phyloP scores from a whole-genome alignment of 2,329 filamentous ascomycete species.

The Rhynchosporium agropyri region DNA sequence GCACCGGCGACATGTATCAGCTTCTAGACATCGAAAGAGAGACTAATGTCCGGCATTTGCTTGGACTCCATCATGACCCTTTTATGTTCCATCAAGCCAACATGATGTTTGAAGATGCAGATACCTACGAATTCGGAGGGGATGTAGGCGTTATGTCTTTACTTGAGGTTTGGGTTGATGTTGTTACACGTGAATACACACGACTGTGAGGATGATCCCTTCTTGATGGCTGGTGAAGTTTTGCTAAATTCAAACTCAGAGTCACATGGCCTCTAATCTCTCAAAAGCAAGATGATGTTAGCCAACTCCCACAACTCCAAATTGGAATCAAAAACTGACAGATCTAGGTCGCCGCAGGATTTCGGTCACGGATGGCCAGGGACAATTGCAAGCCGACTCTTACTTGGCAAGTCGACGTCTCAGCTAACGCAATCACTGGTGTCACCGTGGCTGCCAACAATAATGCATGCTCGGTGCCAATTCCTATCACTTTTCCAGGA shows the following conservation, averaged over 20 bases:
- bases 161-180: constrained; percentile 17
- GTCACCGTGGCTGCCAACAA: constrained; percentile 48
- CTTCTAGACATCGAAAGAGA: constrained; percentile 54
- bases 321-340: neutral
- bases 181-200: constrained; percentile 18
- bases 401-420: constrained; percentile 22
- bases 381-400: constrained; percentile 34
- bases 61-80: constrained; percentile 49
- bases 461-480: constrained; percentile 33
- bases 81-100: constrained; percentile 63
- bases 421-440: constrained; percentile 31
- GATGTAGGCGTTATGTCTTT: constrained; percentile 11
- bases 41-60: constrained; percentile 58
- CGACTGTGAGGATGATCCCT: constrained; percentile 30
- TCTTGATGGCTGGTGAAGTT: constrained; percentile 34
- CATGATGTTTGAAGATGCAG: constrained; percentile 53
- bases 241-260: constrained; percentile 21
- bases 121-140: constrained; percentile 8
- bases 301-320: neutral
- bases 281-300: constrained; percentile 55
- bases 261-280: constrained; percentile 35
- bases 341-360: constrained; percentile 42
- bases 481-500: constrained; percentile 45
- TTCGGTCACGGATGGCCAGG: constrained; percentile 50
- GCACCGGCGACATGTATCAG: constrained; percentile 55